Conservation (phyloP, 2,329 filamentous ascomycete genomes). For the Penicillium sp. region DNA sequence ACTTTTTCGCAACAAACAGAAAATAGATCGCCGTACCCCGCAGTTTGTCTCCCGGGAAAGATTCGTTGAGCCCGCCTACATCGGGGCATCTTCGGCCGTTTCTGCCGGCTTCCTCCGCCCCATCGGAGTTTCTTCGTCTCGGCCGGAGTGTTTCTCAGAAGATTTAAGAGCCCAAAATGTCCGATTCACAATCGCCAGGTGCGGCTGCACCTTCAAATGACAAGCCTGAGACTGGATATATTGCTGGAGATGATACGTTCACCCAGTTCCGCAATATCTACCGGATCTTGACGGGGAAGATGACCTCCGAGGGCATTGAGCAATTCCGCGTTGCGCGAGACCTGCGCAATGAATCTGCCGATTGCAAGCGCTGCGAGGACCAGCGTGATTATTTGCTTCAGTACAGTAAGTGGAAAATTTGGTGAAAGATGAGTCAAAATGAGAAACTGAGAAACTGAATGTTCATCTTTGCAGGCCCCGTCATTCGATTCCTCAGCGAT, state of each 20-base stretch:
- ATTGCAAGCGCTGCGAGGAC: slow-evolving; percentile 80
- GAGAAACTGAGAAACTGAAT: slow-evolving; percentile 5
- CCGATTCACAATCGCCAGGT: slow-evolving; percentile 33
- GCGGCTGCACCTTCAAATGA: slow-evolving; percentile 25
- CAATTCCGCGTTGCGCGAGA: slow-evolving; percentile 80
- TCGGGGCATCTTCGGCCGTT: slow-evolving; percentile 23
- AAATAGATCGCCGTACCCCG: slow-evolving; percentile 5
- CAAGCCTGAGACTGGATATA: slow-evolving; percentile 42
- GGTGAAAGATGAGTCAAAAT: background rate
- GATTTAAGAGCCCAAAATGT: slow-evolving; percentile 31
- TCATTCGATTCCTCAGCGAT: slow-evolving; percentile 82
- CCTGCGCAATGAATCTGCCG: slow-evolving; percentile 71
- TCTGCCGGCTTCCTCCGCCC: slow-evolving; percentile 39
- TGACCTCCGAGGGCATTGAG: slow-evolving; percentile 69
- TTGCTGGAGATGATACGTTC: slow-evolving; percentile 46
- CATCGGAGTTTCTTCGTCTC: slow-evolving; percentile 34
- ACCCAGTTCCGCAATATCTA: slow-evolving; percentile 82
- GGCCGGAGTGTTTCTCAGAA: slow-evolving; percentile 9
- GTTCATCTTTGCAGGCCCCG: slow-evolving; percentile 58
- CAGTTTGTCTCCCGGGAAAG: slow-evolving; percentile 12
- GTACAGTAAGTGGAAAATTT: slow-evolving; percentile 58
- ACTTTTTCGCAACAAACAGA: background rate
- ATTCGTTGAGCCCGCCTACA: slow-evolving; percentile 16
- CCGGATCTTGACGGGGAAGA: slow-evolving; percentile 73
- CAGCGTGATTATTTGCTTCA: slow-evolving; percentile 81